These are phyloP conservation scores for Colletotrichum sp. DNA, from an alignment of 2,329 filamentous ascomycete species.

Conservation along the genomic window DNA sequence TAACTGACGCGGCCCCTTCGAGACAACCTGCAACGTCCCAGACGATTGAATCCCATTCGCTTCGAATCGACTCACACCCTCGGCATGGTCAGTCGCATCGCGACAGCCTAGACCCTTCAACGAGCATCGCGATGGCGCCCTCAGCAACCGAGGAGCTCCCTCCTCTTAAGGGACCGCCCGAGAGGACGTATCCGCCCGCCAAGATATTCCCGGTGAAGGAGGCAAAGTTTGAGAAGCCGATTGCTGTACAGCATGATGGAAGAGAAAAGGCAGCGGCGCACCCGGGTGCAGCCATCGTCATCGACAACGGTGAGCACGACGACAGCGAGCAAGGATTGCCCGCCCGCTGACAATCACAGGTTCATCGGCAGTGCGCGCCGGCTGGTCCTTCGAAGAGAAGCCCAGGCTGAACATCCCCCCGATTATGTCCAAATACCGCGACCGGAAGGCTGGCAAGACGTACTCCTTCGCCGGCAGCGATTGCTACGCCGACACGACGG, in stretches of 20 bases:
- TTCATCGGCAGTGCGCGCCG: constrained; percentile 86
- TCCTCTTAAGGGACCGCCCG: constrained; percentile 40
- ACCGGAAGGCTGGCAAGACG: constrained; percentile 90
- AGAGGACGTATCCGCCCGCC: constrained; percentile 56
- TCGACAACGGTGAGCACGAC: constrained; percentile 86
- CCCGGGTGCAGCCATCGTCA: constrained; percentile 81
- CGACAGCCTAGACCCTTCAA: constrained; percentile 21
- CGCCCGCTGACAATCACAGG: constrained; percentile 55
- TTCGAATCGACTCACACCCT: not conserved
- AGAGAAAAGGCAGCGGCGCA: constrained; percentile 69
- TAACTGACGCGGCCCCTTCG: not conserved
- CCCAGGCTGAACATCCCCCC: constrained; percentile 84
- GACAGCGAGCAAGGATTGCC: not conserved
- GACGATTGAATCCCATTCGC: not conserved
- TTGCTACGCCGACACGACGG: constrained; percentile 93
- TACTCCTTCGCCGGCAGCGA: constrained; percentile 93
- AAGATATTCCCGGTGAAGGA: constrained; percentile 68
- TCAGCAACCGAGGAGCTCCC: constrained; percentile 54
- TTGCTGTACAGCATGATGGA: constrained; percentile 66
- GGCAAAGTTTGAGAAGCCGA: constrained; percentile 62
- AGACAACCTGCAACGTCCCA: not conserved
- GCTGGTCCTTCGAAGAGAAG: constrained; percentile 91
- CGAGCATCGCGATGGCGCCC: constrained; percentile 50
- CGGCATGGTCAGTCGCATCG: constrained; percentile 21
- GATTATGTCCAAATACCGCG: constrained; percentile 93